These are phyloP conservation scores for Elsinoe perseae DNA, from an alignment of 2,329 filamentous ascomycete species.

Conservation along the genomic window DNA sequence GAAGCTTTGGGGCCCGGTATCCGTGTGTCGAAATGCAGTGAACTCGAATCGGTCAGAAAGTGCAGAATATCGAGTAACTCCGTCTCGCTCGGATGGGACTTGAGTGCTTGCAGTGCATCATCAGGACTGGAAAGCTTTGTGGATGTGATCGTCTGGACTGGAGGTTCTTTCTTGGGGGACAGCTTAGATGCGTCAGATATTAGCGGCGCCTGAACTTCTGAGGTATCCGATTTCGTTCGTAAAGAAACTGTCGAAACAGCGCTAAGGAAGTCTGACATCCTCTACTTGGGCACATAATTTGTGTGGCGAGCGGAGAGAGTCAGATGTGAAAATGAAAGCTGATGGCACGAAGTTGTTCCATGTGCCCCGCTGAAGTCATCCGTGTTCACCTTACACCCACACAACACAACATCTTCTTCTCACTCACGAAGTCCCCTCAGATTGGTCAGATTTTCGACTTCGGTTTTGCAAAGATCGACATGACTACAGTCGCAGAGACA, in stretches of 20 bases:
- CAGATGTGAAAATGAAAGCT: neutral
- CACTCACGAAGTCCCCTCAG: too few species aligned
- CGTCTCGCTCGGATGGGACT: constrained; percentile 33
- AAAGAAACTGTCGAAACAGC: constrained; percentile 37
- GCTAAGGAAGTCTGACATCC: constrained; percentile 45
- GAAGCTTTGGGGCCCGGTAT: constrained; percentile 60
- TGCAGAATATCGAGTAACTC: constrained; percentile 28
- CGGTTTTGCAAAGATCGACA: too few species aligned
- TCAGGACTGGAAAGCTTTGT: constrained; percentile 13
- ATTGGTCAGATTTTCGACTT: too few species aligned
- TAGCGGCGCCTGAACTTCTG: neutral
- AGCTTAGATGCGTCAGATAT: neutral
- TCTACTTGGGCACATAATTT: constrained; percentile 22
- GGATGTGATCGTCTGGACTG: neutral
- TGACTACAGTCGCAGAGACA: neutral
- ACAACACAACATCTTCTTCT: neutral
- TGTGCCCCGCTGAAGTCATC: neutral
- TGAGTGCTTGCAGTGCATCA: constrained; percentile 32
- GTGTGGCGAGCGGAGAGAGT: constrained; percentile 1
- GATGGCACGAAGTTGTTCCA: neutral
- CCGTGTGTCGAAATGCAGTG: constrained; percentile 48
- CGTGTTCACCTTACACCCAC: neutral
- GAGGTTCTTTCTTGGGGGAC: neutral
- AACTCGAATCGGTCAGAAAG: constrained; percentile 22
- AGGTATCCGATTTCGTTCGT: constrained; percentile 15